Evolutionary conservation across 148 eudicot species (phyloP).

Genomic region (Rhododendron mucronatum): DNA sequence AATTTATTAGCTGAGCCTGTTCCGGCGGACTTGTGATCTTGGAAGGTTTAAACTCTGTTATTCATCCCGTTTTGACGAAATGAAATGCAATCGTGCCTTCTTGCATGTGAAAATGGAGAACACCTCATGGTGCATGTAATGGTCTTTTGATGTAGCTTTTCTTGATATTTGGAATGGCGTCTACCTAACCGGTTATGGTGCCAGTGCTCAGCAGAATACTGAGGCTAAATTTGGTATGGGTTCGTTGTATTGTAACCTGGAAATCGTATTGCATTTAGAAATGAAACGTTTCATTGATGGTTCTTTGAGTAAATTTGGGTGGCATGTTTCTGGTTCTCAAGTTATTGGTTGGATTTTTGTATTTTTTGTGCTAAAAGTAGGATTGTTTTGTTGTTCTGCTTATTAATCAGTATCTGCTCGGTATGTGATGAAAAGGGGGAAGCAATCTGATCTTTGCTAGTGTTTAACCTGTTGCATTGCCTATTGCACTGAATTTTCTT

Average conservation of each 20-base stretch:
- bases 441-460: neutral
- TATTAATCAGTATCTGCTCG: neutral
- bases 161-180: neutral
- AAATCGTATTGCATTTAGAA: too few relatives aligned
- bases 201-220: neutral
- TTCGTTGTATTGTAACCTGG: neutral
- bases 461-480: neutral
- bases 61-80: neutral
- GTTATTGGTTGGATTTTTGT: neutral
- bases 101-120: neutral
- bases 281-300: neutral
- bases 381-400: neutral
- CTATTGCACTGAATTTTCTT: neutral
- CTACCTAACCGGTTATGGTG: neutral
- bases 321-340: neutral
- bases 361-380: neutral
- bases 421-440: neutral
- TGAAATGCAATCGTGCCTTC: neutral
- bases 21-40: neutral
- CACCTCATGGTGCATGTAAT: neutral
- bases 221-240: neutral
- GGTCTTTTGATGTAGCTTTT: neutral
- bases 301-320: neutral
- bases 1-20: constrained; percentile 65
- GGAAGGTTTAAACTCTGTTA: neutral